These are phyloP conservation scores for Symbiotaphrina buchneri DNA, from an alignment of 495 filamentous ascomycete genomes.

Conservation along the genomic window DNA sequence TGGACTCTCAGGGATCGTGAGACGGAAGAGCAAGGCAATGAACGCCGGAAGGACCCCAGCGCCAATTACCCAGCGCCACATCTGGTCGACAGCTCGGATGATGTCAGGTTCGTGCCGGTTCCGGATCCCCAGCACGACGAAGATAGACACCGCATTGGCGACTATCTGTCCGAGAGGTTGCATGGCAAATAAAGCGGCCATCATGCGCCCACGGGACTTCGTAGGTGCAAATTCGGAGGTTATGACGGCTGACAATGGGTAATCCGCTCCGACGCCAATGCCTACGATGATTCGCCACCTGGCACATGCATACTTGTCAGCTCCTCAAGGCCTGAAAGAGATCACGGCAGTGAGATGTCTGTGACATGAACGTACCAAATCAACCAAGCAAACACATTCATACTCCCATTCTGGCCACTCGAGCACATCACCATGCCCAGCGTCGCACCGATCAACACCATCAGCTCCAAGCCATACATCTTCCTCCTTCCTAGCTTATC, in stretches of 20 bases:
- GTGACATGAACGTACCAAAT: no score
- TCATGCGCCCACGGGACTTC: slow-evolving; percentile 32
- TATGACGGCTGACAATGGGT: slow-evolving; percentile 34
- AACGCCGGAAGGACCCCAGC: slow-evolving; percentile 36
- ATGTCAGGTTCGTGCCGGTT: slow-evolving; percentile 5
- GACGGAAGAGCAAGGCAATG: slow-evolving; percentile 32
- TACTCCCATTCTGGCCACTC: slow-evolving; percentile 4
- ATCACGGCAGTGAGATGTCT: no score
- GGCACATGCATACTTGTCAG: no score
- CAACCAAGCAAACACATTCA: slow-evolving; percentile 5
- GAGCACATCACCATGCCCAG: slow-evolving; percentile 22
- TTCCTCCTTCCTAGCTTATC: slow-evolving; percentile 37
- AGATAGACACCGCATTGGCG: slow-evolving; percentile 26
- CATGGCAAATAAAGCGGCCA: slow-evolving; percentile 43
- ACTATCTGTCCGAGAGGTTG: slow-evolving; percentile 43
- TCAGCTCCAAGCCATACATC: slow-evolving; percentile 40
- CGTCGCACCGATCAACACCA: slow-evolving; percentile 28
- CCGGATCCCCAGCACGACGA: slow-evolving; percentile 19
- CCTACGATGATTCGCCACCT: slow-evolving; percentile 13
- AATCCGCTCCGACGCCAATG: slow-evolving; percentile 27
- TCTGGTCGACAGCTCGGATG: slow-evolving; percentile 12
- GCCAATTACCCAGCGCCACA: slow-evolving; percentile 39
- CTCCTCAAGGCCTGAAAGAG: no score
- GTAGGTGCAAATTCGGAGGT: slow-evolving; percentile 40
- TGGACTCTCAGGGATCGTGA: slow-evolving; percentile 37